Evolutionary conservation across 2,329 filamentous ascomycete genomes (phyloP), one percentile per base, ranked within the genome.

Genomic region (Curvularia sp.): DNA sequence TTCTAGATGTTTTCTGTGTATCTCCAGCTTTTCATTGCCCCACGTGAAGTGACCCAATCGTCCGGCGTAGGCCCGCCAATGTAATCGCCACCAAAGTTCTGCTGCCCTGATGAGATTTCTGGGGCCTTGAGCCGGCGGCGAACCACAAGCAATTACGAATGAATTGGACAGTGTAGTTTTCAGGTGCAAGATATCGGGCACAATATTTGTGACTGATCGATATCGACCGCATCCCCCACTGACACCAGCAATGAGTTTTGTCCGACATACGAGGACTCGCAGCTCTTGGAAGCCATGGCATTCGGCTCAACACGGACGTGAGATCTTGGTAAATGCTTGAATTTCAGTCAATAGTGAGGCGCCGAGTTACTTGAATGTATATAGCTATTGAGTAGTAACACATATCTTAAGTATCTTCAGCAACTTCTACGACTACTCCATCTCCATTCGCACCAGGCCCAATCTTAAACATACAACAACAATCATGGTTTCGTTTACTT

Each of bases 401-500:
- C 45, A 18, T 34, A n/a, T 46, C 5, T 21, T 3, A 21, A 25
- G 39, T 32, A 54, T 45, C 55, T 7, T 6, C 7, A 23, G n/a
- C 32, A 19, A 38, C 25, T 2, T 27, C 1, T 4, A 28, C 9
- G n/a, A 0, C 8, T 10, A 41, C 7, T 3, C 39, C n/a, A 1
- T 12, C 4, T 38, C n/a, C 13, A 4, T 18, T n/a, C 8, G n/a
- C 21, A 27, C 19, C 3, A 13, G 6, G 19, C 13, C 3, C n/a
- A 19, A 12, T 3, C 9, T 10, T 13, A 3, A 12, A 13, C n/a
- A 23, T 32, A 32, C 10, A n/a, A 32, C 10, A 2, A 6, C 55
- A 48, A 66, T 21, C 10, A 74, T 73, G 69, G 64, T 72, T 15
- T 63, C 57, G 0, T 51, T 74, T 45, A 66, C 53, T 21, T 66